Conservation (phyloP, 495 filamentous ascomycete species). For the Choiromyces venosus region DNA sequence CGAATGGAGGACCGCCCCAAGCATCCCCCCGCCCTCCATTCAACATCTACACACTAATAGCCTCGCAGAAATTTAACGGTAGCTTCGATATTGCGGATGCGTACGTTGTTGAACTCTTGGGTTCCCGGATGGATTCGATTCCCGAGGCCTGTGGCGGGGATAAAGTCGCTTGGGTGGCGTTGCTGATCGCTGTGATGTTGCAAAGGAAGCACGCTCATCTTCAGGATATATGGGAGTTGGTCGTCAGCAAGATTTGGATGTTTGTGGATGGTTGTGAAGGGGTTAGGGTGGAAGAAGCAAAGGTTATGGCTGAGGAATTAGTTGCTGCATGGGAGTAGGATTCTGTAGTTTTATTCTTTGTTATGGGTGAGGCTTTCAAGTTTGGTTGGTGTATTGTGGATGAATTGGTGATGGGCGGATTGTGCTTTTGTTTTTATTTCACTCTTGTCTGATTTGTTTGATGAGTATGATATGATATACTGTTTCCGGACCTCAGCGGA, state of each 20-base stretch:
- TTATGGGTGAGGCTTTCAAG: not conserved
- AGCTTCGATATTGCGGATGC: conserved; percentile 35
- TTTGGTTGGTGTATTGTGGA: not conserved
- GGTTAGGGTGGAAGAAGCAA: not conserved
- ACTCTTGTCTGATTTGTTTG: not conserved
- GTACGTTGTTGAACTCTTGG: conserved; percentile 30
- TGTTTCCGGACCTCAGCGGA: not conserved
- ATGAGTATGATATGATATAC: not conserved
- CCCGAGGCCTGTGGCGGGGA: conserved; percentile 12
- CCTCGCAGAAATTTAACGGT: conserved; percentile 51
- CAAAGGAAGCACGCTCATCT: conserved; percentile 44
- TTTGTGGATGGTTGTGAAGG: conserved; percentile 43
- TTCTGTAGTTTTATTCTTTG: not conserved
- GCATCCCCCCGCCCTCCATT: conserved; percentile 3
- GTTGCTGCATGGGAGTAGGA: not conserved
- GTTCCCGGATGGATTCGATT: conserved; percentile 27
- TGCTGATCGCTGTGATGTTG: conserved; percentile 50
- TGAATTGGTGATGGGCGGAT: not conserved
- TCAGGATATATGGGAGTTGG: conserved; percentile 54
- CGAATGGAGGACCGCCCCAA: not conserved
- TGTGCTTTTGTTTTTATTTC: not conserved
- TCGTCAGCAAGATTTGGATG: conserved; percentile 49
- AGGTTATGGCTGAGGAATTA: conserved; percentile 3
- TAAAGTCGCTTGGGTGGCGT: conserved; percentile 46
- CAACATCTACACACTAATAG: conserved; percentile 43